Evolutionary conservation across 768 basidiomycete species (phyloP).

Genomic region (Macrocybe gigantea): DNA sequence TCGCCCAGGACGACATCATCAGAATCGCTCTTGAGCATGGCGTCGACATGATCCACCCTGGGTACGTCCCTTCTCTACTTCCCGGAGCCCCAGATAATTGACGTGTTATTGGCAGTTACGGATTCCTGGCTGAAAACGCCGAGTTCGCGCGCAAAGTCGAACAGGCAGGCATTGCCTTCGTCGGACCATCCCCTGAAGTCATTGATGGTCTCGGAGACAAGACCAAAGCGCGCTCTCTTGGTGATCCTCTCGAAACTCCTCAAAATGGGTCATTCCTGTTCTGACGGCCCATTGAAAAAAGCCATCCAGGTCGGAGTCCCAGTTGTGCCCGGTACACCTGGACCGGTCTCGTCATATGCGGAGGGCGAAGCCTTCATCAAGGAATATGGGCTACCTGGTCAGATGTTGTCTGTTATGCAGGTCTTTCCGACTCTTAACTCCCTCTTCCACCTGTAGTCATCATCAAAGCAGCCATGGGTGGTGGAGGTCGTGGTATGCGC

Average conservation of each 20-base stretch:
- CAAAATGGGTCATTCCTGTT: conserved; percentile 2
- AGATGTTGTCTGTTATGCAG: conserved; percentile 9
- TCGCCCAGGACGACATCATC: conserved; percentile 97
- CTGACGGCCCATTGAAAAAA: conserved; percentile 20
- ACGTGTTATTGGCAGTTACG: conserved; percentile 55
- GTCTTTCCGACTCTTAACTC: conserved; percentile 3
- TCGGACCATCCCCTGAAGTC: conserved; percentile 92
- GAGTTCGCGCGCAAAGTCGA: conserved; percentile 97
- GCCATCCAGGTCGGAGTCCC: conserved; percentile 91
- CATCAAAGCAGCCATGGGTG: conserved; percentile 99
- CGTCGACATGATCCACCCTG: conserved; percentile 99
- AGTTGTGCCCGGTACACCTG: conserved; percentile 97
- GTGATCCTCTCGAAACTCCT: conserved; percentile 30
- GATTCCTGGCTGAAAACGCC: conserved; percentile 97
- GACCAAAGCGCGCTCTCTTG: conserved; percentile 91
- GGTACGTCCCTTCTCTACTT: conserved; percentile 40
- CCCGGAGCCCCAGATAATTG: not conserved
- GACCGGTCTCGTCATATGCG: conserved; percentile 73
- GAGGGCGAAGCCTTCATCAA: conserved; percentile 88
- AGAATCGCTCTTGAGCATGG: conserved; percentile 94
- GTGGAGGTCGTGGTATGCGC: conserved; percentile 98
- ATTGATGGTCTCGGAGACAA: conserved; percentile 98
- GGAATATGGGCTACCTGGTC: conserved; percentile 92
- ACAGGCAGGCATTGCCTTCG: conserved; percentile 93
- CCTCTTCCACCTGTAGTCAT: conserved; percentile 51